A percentile compares a stretch with the other conserved stretches of the same genome.
phyloP scores from a whole-genome alignment of 805 yeast species.

The Blastobotrys peoriensis region DNA sequence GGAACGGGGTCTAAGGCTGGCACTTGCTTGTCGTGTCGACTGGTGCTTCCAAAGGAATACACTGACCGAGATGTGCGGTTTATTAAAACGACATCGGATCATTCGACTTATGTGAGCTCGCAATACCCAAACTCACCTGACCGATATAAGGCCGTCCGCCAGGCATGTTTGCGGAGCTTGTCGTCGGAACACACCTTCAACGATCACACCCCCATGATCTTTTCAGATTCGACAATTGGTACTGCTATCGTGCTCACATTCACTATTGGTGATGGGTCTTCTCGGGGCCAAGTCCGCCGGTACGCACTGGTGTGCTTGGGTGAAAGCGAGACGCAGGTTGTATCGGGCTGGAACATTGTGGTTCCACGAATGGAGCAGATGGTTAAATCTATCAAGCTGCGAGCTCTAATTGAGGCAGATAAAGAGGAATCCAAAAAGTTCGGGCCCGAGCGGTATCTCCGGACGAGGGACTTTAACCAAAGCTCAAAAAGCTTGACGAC shows the following conservation, averaged over 20 bases:
- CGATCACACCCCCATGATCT: constrained; percentile 22
- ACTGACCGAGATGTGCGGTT: constrained; percentile 1
- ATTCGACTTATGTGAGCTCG: constrained; percentile 17
- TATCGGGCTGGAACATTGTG: constrained; percentile 17
- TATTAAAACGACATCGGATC: constrained; percentile 3
- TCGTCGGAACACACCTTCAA: constrained; percentile 23
- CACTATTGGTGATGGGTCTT: constrained; percentile 19
- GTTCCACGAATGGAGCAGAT: constrained; percentile 18
- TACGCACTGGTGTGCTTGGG: constrained; percentile 23
- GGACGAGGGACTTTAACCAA: constrained; percentile 13
- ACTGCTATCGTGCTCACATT: constrained; percentile 21
- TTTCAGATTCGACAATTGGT: constrained; percentile 21
- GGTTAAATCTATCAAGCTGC: constrained; percentile 15
- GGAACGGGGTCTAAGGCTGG: constrained; percentile 3
- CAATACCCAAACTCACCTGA: constrained; percentile 23
- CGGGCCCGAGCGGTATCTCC: constrained; percentile 17
- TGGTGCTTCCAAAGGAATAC: constrained; percentile 16
- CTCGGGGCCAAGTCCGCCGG: constrained; percentile 21
- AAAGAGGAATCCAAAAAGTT: constrained; percentile 9
- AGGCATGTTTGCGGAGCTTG: constrained; percentile 22
- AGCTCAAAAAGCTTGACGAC: constrained; percentile 13
- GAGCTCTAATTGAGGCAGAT: constrained; percentile 12
- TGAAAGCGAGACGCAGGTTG: constrained; percentile 18
- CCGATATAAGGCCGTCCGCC: constrained; percentile 24
- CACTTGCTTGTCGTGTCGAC: constrained; percentile 21